Percentiles rank a stretch among this genome's conserved stretches.
Evolutionary conservation across 371 early-diverging fungal species (phyloP).

Genomic region (Nematocida ausubeli): DNA sequence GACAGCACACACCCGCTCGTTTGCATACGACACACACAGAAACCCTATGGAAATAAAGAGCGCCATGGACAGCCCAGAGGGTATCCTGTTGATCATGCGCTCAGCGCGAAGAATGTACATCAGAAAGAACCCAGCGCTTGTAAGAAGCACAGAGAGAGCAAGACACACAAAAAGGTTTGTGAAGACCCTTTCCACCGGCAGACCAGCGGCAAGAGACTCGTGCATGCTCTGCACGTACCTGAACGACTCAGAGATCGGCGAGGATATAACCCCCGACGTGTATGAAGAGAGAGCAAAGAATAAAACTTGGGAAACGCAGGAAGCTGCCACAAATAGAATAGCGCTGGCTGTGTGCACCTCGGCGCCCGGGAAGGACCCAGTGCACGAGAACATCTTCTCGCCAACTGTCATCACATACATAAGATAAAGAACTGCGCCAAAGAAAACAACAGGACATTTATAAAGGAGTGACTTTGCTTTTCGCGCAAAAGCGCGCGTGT

Average conservation of each 20-base stretch:
- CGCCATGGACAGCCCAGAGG: conserved; percentile 12
- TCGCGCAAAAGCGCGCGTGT: background rate
- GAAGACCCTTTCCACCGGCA: background rate
- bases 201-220: background rate
- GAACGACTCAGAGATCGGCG: conserved; percentile 47
- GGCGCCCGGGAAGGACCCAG: background rate
- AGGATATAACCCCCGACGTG: conserved; percentile 18
- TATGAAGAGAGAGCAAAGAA: conserved; percentile 32
- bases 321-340: conserved; percentile 23
- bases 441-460: conserved; percentile 36
- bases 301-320: conserved; percentile 19
- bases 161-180: conserved; percentile 3
- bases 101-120: conserved; percentile 16
- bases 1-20: conserved; percentile 19
- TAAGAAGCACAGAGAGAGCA: conserved; percentile 7
- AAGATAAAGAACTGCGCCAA: conserved; percentile 48
- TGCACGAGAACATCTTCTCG: conserved; percentile 29
- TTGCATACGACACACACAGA: conserved; percentile 20
- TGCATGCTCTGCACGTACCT: background rate
- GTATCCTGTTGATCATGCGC: conserved; percentile 4
- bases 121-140: conserved; percentile 23
- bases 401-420: conserved; percentile 51
- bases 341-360: background rate
- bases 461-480: background rate
- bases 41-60: conserved; percentile 34